Evolutionary conservation across 495 filamentous ascomycete genomes (phyloP).

Genomic region (Aspergillus bridgeri): DNA sequence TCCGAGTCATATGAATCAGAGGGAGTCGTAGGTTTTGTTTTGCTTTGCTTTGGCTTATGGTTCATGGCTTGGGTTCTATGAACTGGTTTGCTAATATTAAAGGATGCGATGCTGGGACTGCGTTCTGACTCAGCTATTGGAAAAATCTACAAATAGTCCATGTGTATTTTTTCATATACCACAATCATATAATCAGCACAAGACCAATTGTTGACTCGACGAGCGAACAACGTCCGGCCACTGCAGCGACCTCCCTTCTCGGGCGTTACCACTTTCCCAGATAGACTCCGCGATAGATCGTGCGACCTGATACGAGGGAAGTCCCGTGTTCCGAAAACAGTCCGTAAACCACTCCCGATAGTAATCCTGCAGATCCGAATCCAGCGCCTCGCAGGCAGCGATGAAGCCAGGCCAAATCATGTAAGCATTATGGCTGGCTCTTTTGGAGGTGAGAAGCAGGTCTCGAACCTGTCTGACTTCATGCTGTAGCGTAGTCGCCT

Average conservation of each 20-base stretch:
- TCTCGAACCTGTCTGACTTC: slow-evolving; percentile 22
- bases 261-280: slow-evolving; percentile 1
- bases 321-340: slow-evolving; percentile 17
- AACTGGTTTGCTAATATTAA: no score
- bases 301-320: slow-evolving; percentile 8
- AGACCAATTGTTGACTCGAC: not conserved
- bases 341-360: slow-evolving; percentile 26
- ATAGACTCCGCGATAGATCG: slow-evolving; percentile 1
- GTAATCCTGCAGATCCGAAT: slow-evolving; percentile 17
- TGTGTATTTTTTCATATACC: no score
- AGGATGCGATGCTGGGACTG: not conserved
- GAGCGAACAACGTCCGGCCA: slow-evolving; percentile 10
- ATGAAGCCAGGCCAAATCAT: slow-evolving; percentile 29
- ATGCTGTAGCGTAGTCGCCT: slow-evolving; percentile 21
- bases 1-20: slow-evolving; percentile 79
- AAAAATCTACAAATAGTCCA: not conserved
- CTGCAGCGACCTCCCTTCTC: not conserved
- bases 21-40: slow-evolving; percentile 9
- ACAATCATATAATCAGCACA: not conserved
- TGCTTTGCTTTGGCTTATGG: no score
- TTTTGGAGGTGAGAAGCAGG: slow-evolving; percentile 17
- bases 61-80: no score
- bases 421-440: not conserved
- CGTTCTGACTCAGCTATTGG: not conserved
- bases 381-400: slow-evolving; percentile 27